Base-by-base conservation (phyloP, 176 grass and related monocot genomes). In the Aechmea fasciata region DNA sequence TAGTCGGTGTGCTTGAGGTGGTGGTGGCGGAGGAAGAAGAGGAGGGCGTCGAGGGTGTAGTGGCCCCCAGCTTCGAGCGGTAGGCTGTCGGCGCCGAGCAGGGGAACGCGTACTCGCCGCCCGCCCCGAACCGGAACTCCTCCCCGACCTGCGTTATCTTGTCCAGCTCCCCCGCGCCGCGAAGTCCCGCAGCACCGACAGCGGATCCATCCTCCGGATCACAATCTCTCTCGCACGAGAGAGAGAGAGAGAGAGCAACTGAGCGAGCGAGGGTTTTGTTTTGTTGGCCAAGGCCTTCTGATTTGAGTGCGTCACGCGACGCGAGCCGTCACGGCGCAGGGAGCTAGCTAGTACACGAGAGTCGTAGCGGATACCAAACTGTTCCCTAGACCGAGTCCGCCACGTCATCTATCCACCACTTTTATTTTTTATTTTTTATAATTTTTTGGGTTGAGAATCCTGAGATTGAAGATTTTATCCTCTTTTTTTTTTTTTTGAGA, bases 1-100 rank as follows among this genome's bases (percentile, higher is more conserved):
- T 90, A 92, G 54, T 96, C 93, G 15, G 89, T 96, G 83, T 96
- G 88, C 75, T 92, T 89, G 70, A 97, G 75, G 71, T 87, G 72
- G 76, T 87, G 82, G 71, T 97, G 85, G 66, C 85, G 88, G 47
- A 85, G 80, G 70, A 97, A 90, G 89, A 97, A 92, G 81, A 92
- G 73, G 29, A 90, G 88, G 68, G 89, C 69, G 70, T 85, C 87
- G 53, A 92, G 93, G 1, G 86, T 53, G 77, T 92, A 97, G 81
- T 85, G 77, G 20, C 86, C 83, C 71, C 86, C 1, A 77, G 85
- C 89, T 97, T 97, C 70, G 86, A 92, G 22, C 85, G 54, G 79
- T 88, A 97, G 52, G 79, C 86, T 48, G 93, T 97, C n/a, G 79
- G 62, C 41, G 72, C 52, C 68, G 66, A 52, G n/a, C 83, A 81